These are phyloP conservation scores for Sclerotinia spermophila DNA, from an alignment of 2,329 filamentous ascomycete genomes.

Conservation along the genomic window DNA sequence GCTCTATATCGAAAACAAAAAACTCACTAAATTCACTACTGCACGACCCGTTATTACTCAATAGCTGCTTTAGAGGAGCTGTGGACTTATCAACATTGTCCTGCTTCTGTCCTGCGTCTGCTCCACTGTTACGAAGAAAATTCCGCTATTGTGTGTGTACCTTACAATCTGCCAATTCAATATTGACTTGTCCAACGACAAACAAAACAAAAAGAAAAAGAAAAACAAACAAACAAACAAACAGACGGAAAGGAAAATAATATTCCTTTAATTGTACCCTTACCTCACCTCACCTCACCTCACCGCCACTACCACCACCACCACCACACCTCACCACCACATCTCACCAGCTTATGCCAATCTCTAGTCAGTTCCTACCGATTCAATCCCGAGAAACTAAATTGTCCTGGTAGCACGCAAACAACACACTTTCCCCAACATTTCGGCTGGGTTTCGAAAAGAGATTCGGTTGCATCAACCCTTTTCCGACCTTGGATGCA, in stretches of 20 bases:
- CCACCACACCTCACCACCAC: background rate
- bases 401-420: constrained; percentile 2
- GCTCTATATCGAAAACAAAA: constrained; percentile 1
- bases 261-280: background rate
- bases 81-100: background rate
- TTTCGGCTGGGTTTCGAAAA: background rate
- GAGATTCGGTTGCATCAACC: background rate
- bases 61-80: background rate
- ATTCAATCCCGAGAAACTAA: background rate
- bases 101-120: background rate
- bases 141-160: background rate
- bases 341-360: background rate
- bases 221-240: background rate
- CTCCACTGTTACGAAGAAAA: background rate
- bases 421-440: background rate
- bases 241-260: background rate
- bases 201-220: background rate
- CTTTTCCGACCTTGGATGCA: background rate
- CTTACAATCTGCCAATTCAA: background rate
- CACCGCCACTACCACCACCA: background rate
- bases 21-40: constrained; percentile 6
- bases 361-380: background rate
- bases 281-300: background rate
- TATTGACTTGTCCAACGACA: background rate
- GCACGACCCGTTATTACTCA: background rate